Percentiles rank a stretch among this genome's conserved stretches.
phyloP scores from a whole-genome alignment of 139 green algal genomes.

The Eudorina sp. region DNA sequence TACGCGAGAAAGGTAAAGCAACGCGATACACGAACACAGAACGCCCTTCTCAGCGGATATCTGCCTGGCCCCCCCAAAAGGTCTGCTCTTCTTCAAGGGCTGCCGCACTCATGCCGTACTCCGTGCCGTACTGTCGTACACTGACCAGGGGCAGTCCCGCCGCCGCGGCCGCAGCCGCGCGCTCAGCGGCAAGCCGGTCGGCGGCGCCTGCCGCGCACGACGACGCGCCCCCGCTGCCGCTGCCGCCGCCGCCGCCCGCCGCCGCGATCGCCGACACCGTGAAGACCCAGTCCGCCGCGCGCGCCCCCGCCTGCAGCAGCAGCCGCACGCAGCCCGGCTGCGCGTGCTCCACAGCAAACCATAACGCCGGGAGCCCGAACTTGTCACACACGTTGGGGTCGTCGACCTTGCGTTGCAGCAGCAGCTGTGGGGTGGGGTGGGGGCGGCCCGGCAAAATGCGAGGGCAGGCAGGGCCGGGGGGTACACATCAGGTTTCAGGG shows the following conservation, averaged over 20 bases:
- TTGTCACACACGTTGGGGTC: conserved; percentile 47
- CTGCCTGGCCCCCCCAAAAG: no score
- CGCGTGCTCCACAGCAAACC: conserved; percentile 46
- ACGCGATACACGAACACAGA: no score
- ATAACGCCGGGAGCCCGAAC: conserved; percentile 45
- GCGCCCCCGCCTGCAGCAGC: conserved; percentile 35
- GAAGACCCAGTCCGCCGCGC: conserved; percentile 43
- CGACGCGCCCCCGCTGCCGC: neutral
- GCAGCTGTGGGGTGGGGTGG: conserved; percentile 24
- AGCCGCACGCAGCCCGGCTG: conserved; percentile 39
- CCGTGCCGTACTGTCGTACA: neutral
- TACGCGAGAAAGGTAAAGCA: no score
- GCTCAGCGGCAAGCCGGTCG: conserved; percentile 21
- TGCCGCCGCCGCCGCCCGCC: neutral
- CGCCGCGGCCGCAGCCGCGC: neutral
- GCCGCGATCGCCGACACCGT: neutral
- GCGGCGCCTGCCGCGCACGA: neutral
- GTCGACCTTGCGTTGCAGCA: conserved; percentile 10
- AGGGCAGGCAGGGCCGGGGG: no score
- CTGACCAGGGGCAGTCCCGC: conserved; percentile 27
- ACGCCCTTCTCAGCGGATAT: no score
- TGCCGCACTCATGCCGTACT: no score
- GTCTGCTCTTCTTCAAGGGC: no score
- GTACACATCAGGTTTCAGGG: no score
- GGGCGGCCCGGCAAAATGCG: no score